phyloP scores from a whole-genome alignment of 306 rosid species.

The Heteromeles arbutifolia region DNA sequence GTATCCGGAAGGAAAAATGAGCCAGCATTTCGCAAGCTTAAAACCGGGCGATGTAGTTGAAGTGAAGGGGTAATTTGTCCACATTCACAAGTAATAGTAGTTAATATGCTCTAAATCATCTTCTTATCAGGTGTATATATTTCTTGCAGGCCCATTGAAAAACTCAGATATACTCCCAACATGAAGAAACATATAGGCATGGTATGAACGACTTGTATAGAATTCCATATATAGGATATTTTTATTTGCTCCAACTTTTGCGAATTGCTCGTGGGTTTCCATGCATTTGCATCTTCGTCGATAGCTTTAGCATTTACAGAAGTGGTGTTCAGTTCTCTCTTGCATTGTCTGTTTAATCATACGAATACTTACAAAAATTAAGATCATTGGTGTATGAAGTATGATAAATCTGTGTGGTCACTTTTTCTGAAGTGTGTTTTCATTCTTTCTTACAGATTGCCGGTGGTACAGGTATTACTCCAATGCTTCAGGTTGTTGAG shows the following conservation, averaged over 20 bases:
- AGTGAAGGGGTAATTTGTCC: slow-evolving; percentile 81
- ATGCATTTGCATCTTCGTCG: neutral
- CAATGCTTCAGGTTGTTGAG: slow-evolving; percentile 95
- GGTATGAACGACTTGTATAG: slow-evolving; percentile 42
- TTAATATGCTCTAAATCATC: slow-evolving; percentile 17
- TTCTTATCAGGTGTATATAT: slow-evolving; percentile 8
- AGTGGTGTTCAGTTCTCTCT: neutral
- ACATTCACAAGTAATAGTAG: slow-evolving; percentile 4
- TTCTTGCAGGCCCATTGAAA: slow-evolving; percentile 85
- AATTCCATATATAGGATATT: neutral
- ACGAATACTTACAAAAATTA: neutral
- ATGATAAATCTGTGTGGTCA: neutral
- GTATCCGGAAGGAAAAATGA: slow-evolving; percentile 96
- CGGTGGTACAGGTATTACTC: slow-evolving; percentile 96
- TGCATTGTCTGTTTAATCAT: neutral
- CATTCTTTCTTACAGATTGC: slow-evolving; percentile 58
- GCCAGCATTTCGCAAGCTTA: slow-evolving; percentile 95
- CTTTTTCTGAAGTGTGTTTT: neutral
- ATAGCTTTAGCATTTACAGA: neutral
- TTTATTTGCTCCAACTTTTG: neutral
- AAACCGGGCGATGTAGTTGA: slow-evolving; percentile 94
- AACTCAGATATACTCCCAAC: slow-evolving; percentile 79
- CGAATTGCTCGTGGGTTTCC: neutral
- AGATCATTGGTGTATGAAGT: neutral
- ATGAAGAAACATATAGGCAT: slow-evolving; percentile 97